Evolutionary conservation across 495 filamentous ascomycete genomes (phyloP), one percentile per base, ranked within the genome.

Genomic region (Penicillium riverlandense): DNA sequence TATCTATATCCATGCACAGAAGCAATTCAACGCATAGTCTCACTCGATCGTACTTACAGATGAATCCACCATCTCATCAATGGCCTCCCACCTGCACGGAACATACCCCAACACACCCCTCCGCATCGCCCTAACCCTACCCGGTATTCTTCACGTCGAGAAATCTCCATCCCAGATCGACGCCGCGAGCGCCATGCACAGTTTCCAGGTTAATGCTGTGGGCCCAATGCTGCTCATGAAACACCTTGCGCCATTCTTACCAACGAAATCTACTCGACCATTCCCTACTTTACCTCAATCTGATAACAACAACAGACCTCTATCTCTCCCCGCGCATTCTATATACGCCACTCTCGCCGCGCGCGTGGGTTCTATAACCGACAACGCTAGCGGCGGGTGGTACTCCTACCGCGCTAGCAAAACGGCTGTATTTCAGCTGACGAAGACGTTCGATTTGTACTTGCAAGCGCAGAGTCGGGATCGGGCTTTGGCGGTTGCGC

Each of bases 331-430:
- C 0, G 42, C 48, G 4, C 71, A 78, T 43, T 81, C 85, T 0
- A 73, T 82, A 8, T 84, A 84, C 62, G 74, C 80, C 9, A 77
- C 75, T 46, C 84, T 89, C 75, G 80, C 83, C 3, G 88, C 86
- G 0, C 78, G 88, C 8, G 85, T 94, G 0, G 89, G 88, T 2
- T 83, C 75, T 4, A 83, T 82, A 3, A 66, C 72, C 4, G 86
- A 91, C 47, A 90, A 91, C 49, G 47, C 50, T 9, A 68, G 72
- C 0, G 86, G 86, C 2, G 87, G 85, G 0, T 87, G 80, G 77
- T 92, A 88, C 57, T 76, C 75, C 4, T 92, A 92, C 56, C 80
- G 86, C 2, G 76, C 82, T 8, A 77, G 71, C 28, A 94, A 92
- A 57, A 77, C 85, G 8, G 83, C 72, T 0, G 76, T 91, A 4